Evolutionary conservation across 1,284 basidiomycete genomes (phyloP), one percentile per base, ranked within the genome.

Genomic region (Phylloporus gajari): DNA sequence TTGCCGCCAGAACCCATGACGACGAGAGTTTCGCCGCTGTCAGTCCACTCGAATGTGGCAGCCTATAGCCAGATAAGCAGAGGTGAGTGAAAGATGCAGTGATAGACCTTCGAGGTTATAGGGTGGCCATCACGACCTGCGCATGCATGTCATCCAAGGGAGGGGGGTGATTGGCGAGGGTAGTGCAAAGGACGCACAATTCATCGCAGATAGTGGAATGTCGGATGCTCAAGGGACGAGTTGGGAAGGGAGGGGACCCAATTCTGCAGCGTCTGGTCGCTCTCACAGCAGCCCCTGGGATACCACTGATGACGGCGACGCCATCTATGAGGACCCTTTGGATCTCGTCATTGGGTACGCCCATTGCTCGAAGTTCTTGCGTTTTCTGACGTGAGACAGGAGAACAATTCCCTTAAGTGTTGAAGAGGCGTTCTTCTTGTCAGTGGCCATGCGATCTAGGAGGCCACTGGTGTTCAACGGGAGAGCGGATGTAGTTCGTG

Each of bases 111-210:
- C 73, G 99, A 91, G 70, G 97, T 64, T 91, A 87, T 27, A 98
- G 87, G 38, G 96, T 96, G 25, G 92, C 89, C 96, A 99, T 99
- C 98, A 99, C 99, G 71, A 99, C 97, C 77, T 97, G 96, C 0
- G 97, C n/a, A n/a, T n/a, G n/a, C n/a, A n/a, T 99, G 83, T 99
- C 97, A 80, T 99, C 97, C 15, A 97, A 99, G 82, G 99, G 97
- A 59, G 99, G 87, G 25, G 99, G 86, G 80, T 99, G 97, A 0
- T 97, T 98, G 11, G 94, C 88, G 91, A 99, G 94, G 46, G 88
- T 91, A 69, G 98, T 90, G 62, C 80, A 80, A 0, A 75, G 76
- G 6, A 78, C 30, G 27, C 67, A 70, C 11, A 44, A 7, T 19
- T 58, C 66, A 21, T 17, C 51, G 27, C 67, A 42, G 27, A 35